These are phyloP conservation scores for Zhuliangozyma blackwelliae DNA, from an alignment of 1,139 yeast genomes.

Conservation along the genomic window DNA sequence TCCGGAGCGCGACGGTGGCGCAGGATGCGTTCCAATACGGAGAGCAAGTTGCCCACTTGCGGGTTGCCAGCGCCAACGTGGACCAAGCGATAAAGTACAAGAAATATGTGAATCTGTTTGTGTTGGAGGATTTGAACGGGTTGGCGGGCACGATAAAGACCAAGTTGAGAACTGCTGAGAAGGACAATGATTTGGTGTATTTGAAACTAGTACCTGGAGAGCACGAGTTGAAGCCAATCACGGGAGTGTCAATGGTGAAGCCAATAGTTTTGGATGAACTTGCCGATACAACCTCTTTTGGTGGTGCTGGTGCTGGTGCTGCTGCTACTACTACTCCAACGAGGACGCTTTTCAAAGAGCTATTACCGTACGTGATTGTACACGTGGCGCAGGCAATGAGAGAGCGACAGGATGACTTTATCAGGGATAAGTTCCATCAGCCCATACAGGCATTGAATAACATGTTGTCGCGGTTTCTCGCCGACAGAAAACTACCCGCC, in stretches of 20 bases:
- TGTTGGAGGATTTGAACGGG: slow-evolving; percentile 47
- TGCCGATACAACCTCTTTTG: too few species aligned
- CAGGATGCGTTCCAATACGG: slow-evolving; percentile 58
- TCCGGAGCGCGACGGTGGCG: slow-evolving; percentile 51
- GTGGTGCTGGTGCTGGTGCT: too few species aligned
- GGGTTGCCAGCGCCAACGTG: slow-evolving; percentile 29
- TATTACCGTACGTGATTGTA: slow-evolving; percentile 64
- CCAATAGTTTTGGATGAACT: slow-evolving; percentile 37
- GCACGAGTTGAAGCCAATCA: slow-evolving; percentile 38
- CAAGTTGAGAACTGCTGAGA: slow-evolving; percentile 54
- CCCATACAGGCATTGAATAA: slow-evolving; percentile 52
- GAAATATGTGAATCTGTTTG: slow-evolving; percentile 39
- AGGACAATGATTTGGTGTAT: slow-evolving; percentile 79
- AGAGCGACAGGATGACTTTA: slow-evolving; percentile 58
- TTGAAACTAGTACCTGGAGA: slow-evolving; percentile 57
- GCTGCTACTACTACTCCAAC: slow-evolving; percentile 5
- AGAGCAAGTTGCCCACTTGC: slow-evolving; percentile 59
- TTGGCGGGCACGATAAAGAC: slow-evolving; percentile 41
- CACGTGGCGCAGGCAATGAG: slow-evolving; percentile 66
- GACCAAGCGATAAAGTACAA: slow-evolving; percentile 35
- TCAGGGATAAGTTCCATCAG: slow-evolving; percentile 44
- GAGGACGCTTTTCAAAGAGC: slow-evolving; percentile 44
- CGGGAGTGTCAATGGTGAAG: slow-evolving; percentile 55
- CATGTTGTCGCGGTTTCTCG: slow-evolving; percentile 40
- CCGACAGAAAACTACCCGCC: slow-evolving; percentile 53